These are phyloP conservation scores for Inga leiocalycina DNA, from an alignment of 306 rosid genomes.

Conservation along the genomic window DNA sequence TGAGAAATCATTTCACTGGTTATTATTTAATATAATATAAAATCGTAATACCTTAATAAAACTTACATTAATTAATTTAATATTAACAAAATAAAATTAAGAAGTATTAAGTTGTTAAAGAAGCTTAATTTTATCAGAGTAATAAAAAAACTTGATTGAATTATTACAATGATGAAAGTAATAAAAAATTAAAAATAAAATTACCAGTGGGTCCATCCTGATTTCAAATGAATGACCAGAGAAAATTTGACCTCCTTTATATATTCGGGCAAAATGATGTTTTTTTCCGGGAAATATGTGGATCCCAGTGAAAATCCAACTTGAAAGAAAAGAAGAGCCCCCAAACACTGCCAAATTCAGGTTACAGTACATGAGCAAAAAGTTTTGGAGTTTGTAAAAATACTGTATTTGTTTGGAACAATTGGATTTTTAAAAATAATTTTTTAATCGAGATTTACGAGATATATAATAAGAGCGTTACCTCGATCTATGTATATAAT, in stretches of 20 bases:
- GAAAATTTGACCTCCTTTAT: neutral
- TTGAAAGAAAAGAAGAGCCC: neutral
- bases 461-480: no score
- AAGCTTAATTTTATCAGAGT: neutral
- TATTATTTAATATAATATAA: neutral
- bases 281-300: slow-evolving; percentile 13
- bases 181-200: no score
- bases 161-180: no score
- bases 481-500: no score
- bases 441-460: no score
- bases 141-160: no score
- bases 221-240: neutral
- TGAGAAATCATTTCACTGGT: neutral
- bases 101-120: neutral
- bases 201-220: neutral
- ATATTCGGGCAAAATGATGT: neutral
- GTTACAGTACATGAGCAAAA: neutral
- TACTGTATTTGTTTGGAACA: no score
- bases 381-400: neutral
- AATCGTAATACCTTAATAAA: neutral
- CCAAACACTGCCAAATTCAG: slow-evolving; percentile 4
- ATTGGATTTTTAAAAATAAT: no score
- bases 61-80: neutral
- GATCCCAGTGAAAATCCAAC: neutral
- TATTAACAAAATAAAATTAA: neutral